Percentiles rank a stretch among this genome's conserved stretches.
Conservation (phyloP, 129 eudicot species). For the Deinandra increscens region DNA sequence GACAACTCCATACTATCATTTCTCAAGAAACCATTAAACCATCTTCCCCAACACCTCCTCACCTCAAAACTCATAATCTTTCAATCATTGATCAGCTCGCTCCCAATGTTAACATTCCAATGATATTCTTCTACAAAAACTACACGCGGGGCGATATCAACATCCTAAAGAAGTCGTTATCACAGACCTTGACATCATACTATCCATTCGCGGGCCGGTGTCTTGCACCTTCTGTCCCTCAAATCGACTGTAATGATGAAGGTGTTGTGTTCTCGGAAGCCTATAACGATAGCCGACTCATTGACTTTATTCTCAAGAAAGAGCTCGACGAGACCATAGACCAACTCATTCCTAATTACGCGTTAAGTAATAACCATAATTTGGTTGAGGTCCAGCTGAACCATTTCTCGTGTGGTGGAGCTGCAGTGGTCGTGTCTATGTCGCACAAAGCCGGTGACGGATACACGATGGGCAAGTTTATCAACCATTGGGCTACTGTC, state of each 20-base stretch:
- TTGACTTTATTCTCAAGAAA: background rate
- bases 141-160: background rate
- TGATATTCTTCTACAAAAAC: constrained; percentile 22
- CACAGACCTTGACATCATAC: constrained; percentile 24
- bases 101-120: constrained; percentile 13
- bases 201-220: constrained; percentile 28
- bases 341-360: constrained; percentile 11
- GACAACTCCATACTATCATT: constrained; percentile 15
- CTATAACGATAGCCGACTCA: background rate
- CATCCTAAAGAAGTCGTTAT: constrained; percentile 24
- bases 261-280: constrained; percentile 26
- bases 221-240: background rate
- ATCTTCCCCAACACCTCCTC: constrained; percentile 31
- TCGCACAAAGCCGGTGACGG: constrained; percentile 22
- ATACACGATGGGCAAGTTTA: background rate
- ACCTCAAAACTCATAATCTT: constrained; percentile 29
- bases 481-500: constrained; percentile 26
- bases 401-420: constrained; percentile 23
- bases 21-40: constrained; percentile 32
- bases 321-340: constrained; percentile 12
- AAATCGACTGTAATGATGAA: constrained; percentile 23
- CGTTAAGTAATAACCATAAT: background rate
- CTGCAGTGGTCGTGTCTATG: constrained; percentile 9
- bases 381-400: constrained; percentile 22
- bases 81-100: constrained; percentile 16